Conservation (phyloP, 495 filamentous ascomycete genomes). For the Hypoxylon rickii region DNA sequence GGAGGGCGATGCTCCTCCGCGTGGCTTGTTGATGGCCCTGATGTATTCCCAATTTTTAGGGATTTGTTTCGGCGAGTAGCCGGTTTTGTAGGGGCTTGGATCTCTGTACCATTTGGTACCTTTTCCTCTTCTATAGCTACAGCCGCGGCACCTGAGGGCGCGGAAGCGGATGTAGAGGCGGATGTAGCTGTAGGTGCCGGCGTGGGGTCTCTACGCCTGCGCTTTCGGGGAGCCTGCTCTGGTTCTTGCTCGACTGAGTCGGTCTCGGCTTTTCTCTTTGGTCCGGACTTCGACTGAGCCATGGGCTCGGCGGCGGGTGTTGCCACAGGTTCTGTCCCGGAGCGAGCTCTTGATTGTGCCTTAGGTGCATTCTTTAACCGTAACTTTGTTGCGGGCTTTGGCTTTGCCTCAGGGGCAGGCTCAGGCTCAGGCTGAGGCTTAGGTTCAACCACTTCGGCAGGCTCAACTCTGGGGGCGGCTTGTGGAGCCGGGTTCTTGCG, state of each 20-base stretch:
- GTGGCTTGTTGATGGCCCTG: conserved; percentile 6
- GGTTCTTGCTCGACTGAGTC: conserved; percentile 15
- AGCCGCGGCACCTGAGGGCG: too few relatives aligned
- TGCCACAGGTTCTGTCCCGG: not conserved
- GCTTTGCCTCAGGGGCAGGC: too few relatives aligned
- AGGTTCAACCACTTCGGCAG: not conserved
- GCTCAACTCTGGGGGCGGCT: conserved; percentile 10
- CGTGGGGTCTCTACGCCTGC: conserved; percentile 16
- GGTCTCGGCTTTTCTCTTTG: conserved; percentile 27
- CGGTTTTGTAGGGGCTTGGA: conserved; percentile 8
- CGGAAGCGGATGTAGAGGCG: not conserved
- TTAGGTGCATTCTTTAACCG: not conserved
- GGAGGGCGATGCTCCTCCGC: conserved; percentile 33
- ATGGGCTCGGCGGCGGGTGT: not conserved
- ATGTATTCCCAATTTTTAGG: conserved; percentile 17
- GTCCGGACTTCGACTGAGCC: conserved; percentile 12
- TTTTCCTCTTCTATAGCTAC: conserved; percentile 2
- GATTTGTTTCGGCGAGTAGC: conserved; percentile 16
- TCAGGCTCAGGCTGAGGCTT: not conserved
- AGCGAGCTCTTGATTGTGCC: not conserved
- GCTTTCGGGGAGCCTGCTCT: conserved; percentile 18
- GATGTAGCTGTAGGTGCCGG: not conserved
- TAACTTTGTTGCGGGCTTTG: not conserved
- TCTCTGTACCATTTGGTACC: conserved; percentile 4
- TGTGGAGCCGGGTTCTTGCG: conserved; percentile 28